Evolutionary conservation across 805 yeast species (phyloP).

Genomic region (Nadsonia fulvescens): DNA sequence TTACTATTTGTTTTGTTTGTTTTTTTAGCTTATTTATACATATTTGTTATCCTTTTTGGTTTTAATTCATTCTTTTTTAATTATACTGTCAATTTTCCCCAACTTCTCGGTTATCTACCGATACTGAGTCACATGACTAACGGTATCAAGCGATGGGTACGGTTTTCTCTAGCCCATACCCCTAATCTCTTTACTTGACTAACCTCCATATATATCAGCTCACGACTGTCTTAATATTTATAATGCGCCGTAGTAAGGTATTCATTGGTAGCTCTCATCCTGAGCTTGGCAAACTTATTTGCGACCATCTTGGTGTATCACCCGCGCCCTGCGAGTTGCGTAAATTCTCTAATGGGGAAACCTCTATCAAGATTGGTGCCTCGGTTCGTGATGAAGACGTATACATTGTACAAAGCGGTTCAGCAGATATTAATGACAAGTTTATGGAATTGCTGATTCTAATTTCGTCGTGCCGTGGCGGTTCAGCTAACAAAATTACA

Average conservation of each 20-base stretch:
- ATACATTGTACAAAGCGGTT: conserved; percentile 79
- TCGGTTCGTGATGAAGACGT: conserved; percentile 96
- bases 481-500: conserved; percentile 92
- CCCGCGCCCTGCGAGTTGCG: conserved; percentile 85
- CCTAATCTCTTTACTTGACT: no score
- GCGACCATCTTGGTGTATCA: conserved; percentile 78
- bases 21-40: no score
- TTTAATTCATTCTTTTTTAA: no score
- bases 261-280: conserved; percentile 96
- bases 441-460: conserved; percentile 90
- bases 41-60: no score
- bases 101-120: no score
- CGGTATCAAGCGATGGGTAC: no score
- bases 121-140: no score
- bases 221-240: no score
- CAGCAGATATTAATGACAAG: conserved; percentile 75
- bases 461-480: conserved; percentile 92
- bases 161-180: no score
- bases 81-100: no score
- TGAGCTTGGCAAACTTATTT: conserved; percentile 75
- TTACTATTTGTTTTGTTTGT: no score
- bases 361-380: conserved; percentile 86
- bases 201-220: no score
- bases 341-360: conserved; percentile 94
- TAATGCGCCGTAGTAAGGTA: conserved; percentile 96